These are phyloP conservation scores for Ascodesmis nigricans DNA, from an alignment of 495 filamentous ascomycete genomes.

Conservation along the genomic window DNA sequence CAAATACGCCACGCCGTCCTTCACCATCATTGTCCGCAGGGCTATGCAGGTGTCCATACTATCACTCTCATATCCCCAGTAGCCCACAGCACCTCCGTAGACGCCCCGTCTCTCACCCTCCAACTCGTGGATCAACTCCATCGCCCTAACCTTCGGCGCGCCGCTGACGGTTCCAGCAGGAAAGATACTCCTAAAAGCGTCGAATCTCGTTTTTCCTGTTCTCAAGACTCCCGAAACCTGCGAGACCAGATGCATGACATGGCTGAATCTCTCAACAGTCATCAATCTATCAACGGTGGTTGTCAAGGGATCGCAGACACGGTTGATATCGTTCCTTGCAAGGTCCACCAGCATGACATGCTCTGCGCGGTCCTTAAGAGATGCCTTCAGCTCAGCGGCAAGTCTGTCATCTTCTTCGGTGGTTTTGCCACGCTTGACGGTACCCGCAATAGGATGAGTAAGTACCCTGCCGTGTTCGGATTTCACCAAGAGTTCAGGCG, in stretches of 20 bases:
- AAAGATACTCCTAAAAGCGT: slow-evolving; percentile 90
- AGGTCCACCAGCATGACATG: slow-evolving; percentile 99
- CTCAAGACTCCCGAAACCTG: slow-evolving; percentile 80
- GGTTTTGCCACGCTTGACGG: slow-evolving; percentile 65
- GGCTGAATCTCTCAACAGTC: slow-evolving; percentile 87
- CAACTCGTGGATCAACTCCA: slow-evolving; percentile 90
- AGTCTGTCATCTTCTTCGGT: slow-evolving; percentile 59
- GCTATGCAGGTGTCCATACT: slow-evolving; percentile 98
- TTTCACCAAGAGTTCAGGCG: slow-evolving; percentile 83
- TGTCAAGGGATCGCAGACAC: slow-evolving; percentile 75
- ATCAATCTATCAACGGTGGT: slow-evolving; percentile 81
- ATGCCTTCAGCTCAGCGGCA: slow-evolving; percentile 52
- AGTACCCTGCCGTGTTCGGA: slow-evolving; percentile 70
- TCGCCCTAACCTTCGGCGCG: slow-evolving; percentile 85
- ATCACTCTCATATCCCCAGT: slow-evolving; percentile 63
- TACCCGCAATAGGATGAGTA: slow-evolving; percentile 92
- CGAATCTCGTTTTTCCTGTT: slow-evolving; percentile 67
- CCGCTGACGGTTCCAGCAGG: slow-evolving; percentile 86
- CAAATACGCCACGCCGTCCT: slow-evolving; percentile 74
- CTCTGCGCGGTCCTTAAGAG: slow-evolving; percentile 84
- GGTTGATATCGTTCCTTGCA: slow-evolving; percentile 88
- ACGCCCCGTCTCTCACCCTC: slow-evolving; percentile 85
- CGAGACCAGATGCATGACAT: slow-evolving; percentile 90
- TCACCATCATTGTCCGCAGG: slow-evolving; percentile 86
- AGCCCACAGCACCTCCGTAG: slow-evolving; percentile 92